Percentiles rank a stretch among this genome's conserved stretches.
Evolutionary conservation across 2,329 filamentous ascomycete species (phyloP).

Genomic region (Coniochaeta sp.): DNA sequence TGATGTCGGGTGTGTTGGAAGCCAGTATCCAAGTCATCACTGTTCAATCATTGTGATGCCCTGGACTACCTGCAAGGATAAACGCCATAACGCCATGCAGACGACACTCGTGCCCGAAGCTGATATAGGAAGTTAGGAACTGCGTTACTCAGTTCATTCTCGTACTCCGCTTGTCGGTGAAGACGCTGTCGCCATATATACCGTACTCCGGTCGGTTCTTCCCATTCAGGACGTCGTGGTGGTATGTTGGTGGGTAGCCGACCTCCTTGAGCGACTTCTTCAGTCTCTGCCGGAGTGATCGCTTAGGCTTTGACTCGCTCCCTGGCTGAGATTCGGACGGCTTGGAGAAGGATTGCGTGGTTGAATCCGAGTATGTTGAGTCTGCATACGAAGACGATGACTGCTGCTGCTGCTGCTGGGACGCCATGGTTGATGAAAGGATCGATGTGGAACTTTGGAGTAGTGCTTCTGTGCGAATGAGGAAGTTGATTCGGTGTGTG

Average conservation of each 20-base stretch:
- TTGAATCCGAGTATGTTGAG: constrained; percentile 22
- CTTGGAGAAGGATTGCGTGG: constrained; percentile 22
- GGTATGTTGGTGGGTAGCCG: constrained; percentile 7
- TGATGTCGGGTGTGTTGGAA: too few species aligned
- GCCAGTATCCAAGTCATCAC: too few species aligned
- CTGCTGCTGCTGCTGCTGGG: neutral
- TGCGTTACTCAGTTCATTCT: neutral
- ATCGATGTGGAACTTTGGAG: neutral
- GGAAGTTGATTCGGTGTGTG: neutral
- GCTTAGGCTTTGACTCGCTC: constrained; percentile 3
- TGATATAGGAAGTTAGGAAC: too few species aligned
- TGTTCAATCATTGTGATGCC: too few species aligned
- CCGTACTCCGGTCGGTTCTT: constrained; percentile 4
- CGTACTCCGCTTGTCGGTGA: neutral
- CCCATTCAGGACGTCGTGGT: constrained; percentile 5
- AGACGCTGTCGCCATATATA: neutral
- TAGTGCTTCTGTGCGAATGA: neutral
- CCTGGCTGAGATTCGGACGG: constrained; percentile 6
- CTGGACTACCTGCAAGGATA: too few species aligned
- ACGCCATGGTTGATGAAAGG: neutral
- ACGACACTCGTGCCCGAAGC: too few species aligned
- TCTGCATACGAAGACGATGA: neutral
- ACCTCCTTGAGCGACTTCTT: constrained; percentile 9
- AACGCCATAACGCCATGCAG: too few species aligned
- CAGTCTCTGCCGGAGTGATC: constrained; percentile 5